A percentile compares a stretch with the other conserved stretches of the same genome.
phyloP scores from a whole-genome alignment of 768 basidiomycete genomes.

The Dentipellis sp. region DNA sequence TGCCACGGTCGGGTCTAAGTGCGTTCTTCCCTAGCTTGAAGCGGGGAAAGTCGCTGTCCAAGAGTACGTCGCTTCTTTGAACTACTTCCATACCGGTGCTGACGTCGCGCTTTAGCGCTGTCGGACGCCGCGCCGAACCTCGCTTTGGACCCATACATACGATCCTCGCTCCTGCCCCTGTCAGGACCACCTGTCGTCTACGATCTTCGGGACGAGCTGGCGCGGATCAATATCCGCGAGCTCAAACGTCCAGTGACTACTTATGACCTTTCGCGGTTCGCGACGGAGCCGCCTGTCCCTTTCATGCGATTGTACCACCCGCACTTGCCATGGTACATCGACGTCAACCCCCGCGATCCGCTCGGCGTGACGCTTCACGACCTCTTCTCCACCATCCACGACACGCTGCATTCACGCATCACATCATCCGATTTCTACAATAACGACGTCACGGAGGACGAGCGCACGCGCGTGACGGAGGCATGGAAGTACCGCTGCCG shows the following conservation, averaged over 20 bases:
- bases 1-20: constrained; percentile 16
- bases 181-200: constrained; percentile 31
- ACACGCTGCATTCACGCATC: constrained; percentile 36
- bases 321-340: constrained; percentile 60
- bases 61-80: constrained; percentile 3
- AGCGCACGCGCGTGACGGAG: constrained; percentile 32
- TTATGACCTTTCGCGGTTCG: constrained; percentile 46
- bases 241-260: constrained; percentile 33
- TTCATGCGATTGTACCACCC: constrained; percentile 49
- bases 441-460: constrained; percentile 37
- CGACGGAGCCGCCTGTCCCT: constrained; percentile 38
- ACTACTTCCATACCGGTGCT: neutral
- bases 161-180: constrained; percentile 15
- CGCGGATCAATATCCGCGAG: constrained; percentile 33
- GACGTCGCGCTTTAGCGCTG: neutral
- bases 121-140: constrained; percentile 9
- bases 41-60: constrained; percentile 16
- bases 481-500: constrained; percentile 39
- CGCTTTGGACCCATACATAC: constrained; percentile 18
- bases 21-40: constrained; percentile 14
- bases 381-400: constrained; percentile 38
- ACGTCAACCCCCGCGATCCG: constrained; percentile 34
- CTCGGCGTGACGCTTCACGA: constrained; percentile 53
- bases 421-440: constrained; percentile 48
- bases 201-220: constrained; percentile 40